Evolutionary conservation across 257 asterid species (phyloP), one percentile per base, ranked within the genome.

Genomic region (Solanum piurae): DNA sequence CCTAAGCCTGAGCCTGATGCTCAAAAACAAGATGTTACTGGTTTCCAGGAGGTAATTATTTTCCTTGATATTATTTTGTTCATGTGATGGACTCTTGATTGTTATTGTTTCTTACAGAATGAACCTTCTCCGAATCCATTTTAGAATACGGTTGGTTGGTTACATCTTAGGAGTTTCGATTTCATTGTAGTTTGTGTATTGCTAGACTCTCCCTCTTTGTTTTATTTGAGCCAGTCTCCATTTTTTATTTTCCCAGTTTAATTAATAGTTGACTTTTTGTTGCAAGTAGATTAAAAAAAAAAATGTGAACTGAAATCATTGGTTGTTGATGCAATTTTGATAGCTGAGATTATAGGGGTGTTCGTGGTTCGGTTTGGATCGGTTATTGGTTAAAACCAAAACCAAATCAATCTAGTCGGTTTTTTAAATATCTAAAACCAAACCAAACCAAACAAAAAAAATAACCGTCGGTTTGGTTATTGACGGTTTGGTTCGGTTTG

Each of bases 1-100:
- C 96, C 98, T 66, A 97, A 96, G 92, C 93, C 98, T 76, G 98
- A 94, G 66, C 96, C 96, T 37, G 99, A 91, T 91, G 90, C 89
- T 13, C 95, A 88, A 60, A 95, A 93, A 89, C 91, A 76, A 89
- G 92, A 91, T 85, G 88, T 87, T 87, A 86, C 95, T 89, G 88
- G 75, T 66, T 90, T 90, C 77, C 96, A 92, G 87, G 98, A 94
- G 95, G 99, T 95, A 88, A 55, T 90, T 79, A 36, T 38, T 52
- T 38, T 44, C 42, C 21, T 76, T 23, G 46, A 29, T 34, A 36
- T 74, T 55, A 84, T 60, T 64, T 46, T 86, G 55, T 73, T 49
- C 49, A 33, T 80, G 64, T 25, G 29, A 46, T 46, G 40, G 66
- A 29, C 44, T 49, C 42, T 46, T 29, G 12, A 9, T 20, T 31